Percentiles rank a stretch among this genome's conserved stretches.
These are phyloP conservation scores for Strigomonas galati DNA, from an alignment of 208 protist genomes.

Conservation along the genomic window DNA sequence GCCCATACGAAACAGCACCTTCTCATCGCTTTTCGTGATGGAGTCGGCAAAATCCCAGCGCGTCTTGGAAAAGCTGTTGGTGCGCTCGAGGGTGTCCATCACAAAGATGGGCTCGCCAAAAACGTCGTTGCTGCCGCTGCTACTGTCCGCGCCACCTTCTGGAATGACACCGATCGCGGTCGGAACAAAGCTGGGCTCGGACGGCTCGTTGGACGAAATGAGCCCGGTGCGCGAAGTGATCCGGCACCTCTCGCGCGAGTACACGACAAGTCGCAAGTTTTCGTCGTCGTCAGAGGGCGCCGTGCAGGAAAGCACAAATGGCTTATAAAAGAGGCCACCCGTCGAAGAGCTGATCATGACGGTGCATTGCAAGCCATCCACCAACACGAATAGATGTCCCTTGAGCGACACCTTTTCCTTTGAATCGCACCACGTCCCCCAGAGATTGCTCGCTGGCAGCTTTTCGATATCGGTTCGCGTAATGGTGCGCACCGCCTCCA, in stretches of 20 bases:
- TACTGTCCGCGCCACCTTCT: constrained; percentile 19
- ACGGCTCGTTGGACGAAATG: constrained; percentile 40
- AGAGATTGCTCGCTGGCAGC: constrained; percentile 49
- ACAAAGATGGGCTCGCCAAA: constrained; percentile 45
- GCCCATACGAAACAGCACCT: constrained; percentile 69
- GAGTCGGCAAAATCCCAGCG: constrained; percentile 49
- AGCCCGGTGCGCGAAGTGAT: constrained; percentile 48
- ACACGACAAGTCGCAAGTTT: constrained; percentile 61
- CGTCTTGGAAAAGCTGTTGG: constrained; percentile 29
- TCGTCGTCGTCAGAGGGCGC: constrained; percentile 32
- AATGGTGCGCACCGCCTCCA: constrained; percentile 30
- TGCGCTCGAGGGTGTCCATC: constrained; percentile 58
- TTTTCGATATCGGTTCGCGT: constrained; percentile 62
- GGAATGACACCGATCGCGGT: constrained; percentile 65
- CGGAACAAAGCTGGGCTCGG: constrained; percentile 47
- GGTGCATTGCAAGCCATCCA: constrained; percentile 56
- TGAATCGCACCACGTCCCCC: constrained; percentile 82
- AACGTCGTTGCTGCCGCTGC: constrained; percentile 17
- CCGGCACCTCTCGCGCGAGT: constrained; percentile 57
- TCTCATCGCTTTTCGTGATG: constrained; percentile 26
- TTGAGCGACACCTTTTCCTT: constrained; percentile 41
- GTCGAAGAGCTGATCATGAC: constrained; percentile 69
- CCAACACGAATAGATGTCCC: constrained; percentile 50
- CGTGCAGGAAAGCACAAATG: constrained; percentile 61
- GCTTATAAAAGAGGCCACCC: constrained; percentile 50